A percentile compares a stretch with the other conserved stretches of the same genome.
phyloP scores from a whole-genome alignment of 73 alveolate genomes.

The Paraurostyla sp. region DNA sequence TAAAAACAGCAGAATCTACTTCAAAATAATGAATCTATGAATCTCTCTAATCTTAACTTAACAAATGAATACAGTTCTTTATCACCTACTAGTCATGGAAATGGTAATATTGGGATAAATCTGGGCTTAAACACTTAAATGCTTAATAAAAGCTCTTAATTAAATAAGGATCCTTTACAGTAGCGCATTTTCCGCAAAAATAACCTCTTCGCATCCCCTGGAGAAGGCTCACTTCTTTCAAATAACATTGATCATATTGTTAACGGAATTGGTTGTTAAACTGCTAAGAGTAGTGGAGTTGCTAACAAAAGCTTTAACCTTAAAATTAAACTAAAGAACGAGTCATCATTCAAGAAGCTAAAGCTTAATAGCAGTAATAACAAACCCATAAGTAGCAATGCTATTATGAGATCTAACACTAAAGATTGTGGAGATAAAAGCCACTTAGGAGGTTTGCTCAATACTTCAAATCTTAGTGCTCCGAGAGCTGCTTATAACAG shows the following conservation, averaged over 20 bases:
- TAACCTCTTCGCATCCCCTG: constrained; percentile 49
- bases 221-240: not conserved
- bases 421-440: not conserved
- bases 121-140: not conserved
- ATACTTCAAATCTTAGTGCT: constrained; percentile 29
- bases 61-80: constrained; percentile 52
- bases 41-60: constrained; percentile 40
- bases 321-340: constrained; percentile 40
- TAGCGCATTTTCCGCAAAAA: not conserved
- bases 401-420: constrained; percentile 7
- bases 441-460: not conserved
- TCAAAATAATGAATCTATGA: constrained; percentile 44
- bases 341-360: constrained; percentile 6
- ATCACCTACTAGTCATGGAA: constrained; percentile 24
- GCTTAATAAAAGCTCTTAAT: not conserved
- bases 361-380: constrained; percentile 9
- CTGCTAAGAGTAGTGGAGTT: constrained; percentile 35
- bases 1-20: not conserved
- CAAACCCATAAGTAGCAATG: not conserved
- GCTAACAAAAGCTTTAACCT: constrained; percentile 34
- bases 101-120: too few species aligned
- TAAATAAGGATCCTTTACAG: constrained; percentile 8
- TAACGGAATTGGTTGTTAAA: constrained; percentile 31
- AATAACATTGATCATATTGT: constrained; percentile 15
- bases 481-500: constrained; percentile 47